These are phyloP conservation scores for Dentiscutata heterogama DNA, from an alignment of 371 early-diverging fungal genomes.

Conservation along the genomic window DNA sequence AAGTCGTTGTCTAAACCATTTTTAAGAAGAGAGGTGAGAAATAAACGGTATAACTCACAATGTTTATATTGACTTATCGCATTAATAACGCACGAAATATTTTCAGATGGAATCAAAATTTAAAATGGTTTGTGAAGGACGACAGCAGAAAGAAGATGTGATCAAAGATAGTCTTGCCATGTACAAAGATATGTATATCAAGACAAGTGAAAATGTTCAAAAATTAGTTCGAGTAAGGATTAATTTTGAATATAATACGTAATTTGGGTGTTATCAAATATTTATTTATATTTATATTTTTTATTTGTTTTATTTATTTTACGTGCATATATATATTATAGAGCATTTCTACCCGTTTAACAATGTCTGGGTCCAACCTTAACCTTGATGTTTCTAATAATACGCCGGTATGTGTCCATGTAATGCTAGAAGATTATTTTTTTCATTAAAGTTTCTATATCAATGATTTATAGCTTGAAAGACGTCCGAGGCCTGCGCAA, in stretches of 20 bases:
- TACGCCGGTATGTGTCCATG: background rate
- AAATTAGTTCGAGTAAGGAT: constrained; percentile 55
- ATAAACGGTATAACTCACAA: background rate
- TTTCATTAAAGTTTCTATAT: background rate
- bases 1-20: constrained; percentile 88
- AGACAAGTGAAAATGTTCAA: constrained; percentile 56
- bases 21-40: constrained; percentile 76
- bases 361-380: background rate
- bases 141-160: constrained; percentile 61
- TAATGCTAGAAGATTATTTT: background rate
- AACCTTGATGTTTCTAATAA: background rate
- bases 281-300: background rate
- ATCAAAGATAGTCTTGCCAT: constrained; percentile 60
- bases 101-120: constrained; percentile 74
- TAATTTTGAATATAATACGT: background rate
- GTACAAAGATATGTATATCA: constrained; percentile 72
- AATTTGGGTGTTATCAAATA: background rate
- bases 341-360: background rate
- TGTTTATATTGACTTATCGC: background rate
- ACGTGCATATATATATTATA: background rate
- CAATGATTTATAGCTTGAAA: background rate
- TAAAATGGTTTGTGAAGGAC: constrained; percentile 73
- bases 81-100: background rate
- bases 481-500: background rate
- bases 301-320: background rate